Percentiles rank a stretch among this genome's conserved stretches.
phyloP scores from a whole-genome alignment of 352 stramenopile genomes.

The Phytophthora constricta region DNA sequence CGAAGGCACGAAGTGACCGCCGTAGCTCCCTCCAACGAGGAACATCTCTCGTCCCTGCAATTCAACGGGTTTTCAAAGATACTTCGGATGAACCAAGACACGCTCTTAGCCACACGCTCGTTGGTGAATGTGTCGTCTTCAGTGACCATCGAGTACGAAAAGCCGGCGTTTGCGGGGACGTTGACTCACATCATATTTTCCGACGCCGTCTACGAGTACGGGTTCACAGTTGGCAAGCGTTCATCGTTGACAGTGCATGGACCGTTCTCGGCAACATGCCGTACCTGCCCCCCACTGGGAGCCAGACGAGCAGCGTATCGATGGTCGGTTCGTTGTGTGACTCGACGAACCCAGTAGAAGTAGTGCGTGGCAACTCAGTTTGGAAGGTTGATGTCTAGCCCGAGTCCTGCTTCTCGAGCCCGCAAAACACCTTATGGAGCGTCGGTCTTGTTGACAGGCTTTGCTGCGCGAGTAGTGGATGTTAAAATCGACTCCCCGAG shows the following conservation, averaged over 20 bases:
- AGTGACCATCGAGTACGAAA: constrained; percentile 37
- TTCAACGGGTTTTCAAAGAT: constrained; percentile 56
- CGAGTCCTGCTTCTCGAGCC: constrained; percentile 47
- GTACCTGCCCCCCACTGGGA: constrained; percentile 44
- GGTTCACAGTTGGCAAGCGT: constrained; percentile 44
- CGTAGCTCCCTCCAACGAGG: constrained; percentile 66
- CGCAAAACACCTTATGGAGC: constrained; percentile 39
- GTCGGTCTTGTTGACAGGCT: not conserved
- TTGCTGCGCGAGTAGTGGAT: not conserved
- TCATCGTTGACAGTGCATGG: constrained; percentile 55
- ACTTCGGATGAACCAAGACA: constrained; percentile 64
- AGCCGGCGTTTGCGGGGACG: constrained; percentile 48
- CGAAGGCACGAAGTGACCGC: constrained; percentile 58
- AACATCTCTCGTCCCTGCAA: constrained; percentile 52
- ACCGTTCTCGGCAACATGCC: constrained; percentile 64
- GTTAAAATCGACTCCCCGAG: not conserved
- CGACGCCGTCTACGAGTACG: constrained; percentile 52
- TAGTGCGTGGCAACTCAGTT: constrained; percentile 66
- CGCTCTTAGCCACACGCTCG: constrained; percentile 49
- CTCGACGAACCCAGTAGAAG: constrained; percentile 78
- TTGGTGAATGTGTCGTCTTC: constrained; percentile 45
- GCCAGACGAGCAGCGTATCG: constrained; percentile 69
- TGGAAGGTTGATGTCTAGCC: constrained; percentile 58
- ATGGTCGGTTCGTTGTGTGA: constrained; percentile 39
- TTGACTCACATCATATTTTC: constrained; percentile 68